Evolutionary conservation across 139 green algal species (phyloP).

Genomic region (Pseudopediastrum boryanum): DNA sequence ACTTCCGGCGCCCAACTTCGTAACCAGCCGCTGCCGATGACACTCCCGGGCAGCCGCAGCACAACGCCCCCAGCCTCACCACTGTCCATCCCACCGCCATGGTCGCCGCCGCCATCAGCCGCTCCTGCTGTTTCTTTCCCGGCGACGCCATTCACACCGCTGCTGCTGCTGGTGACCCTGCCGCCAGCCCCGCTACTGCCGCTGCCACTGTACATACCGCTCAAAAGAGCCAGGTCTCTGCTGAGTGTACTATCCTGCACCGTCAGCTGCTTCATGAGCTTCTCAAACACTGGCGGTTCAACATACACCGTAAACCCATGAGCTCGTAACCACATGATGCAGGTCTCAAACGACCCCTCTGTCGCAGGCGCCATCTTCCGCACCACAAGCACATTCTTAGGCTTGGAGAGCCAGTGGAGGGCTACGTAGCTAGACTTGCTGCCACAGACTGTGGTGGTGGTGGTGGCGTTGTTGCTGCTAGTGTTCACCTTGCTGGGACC

Average conservation of each 20-base stretch:
- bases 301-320: conserved; percentile 58
- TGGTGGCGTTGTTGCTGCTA: conserved; percentile 19
- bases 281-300: conserved; percentile 47
- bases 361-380: conserved; percentile 52
- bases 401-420: conserved; percentile 64
- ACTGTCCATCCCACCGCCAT: no score
- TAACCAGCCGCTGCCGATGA: no score
- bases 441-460: background rate
- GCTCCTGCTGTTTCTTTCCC: background rate
- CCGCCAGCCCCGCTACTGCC: conserved; percentile 8
- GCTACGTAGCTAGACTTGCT: conserved; percentile 51
- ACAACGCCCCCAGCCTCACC: no score
- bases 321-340: no score
- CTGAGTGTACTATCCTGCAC: no score
- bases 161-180: conserved; percentile 9
- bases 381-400: conserved; percentile 54
- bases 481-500: no score
- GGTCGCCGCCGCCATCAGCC: no score
- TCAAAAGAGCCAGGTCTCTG: no score
- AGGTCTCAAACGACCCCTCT: conserved; percentile 18
- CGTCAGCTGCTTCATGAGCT: conserved; percentile 25
- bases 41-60: no score
- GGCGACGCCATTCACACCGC: background rate
- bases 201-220: conserved; percentile 18
- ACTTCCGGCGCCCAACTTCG: no score